Percentiles rank a stretch among this genome's conserved stretches.
phyloP scores from a whole-genome alignment of 352 stramenopile species.

The Phytopythium montanum region DNA sequence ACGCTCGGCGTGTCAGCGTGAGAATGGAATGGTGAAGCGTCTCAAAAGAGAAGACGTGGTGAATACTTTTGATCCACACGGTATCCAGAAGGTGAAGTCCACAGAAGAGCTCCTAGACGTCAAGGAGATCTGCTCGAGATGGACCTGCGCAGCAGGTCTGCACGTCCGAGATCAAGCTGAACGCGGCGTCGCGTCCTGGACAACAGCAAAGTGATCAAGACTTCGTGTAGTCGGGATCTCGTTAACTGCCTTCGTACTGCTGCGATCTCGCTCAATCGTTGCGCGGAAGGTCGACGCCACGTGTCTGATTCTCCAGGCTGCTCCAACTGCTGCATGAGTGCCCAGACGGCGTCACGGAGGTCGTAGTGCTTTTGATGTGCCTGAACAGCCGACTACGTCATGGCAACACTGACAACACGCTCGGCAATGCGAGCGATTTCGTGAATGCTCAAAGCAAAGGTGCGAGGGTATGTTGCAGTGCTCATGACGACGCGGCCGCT shows the following conservation, averaged over 20 bases:
- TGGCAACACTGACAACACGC: conserved; percentile 5
- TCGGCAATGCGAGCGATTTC: too few relatives aligned
- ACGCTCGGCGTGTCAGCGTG: background rate
- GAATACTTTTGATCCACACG: conserved; percentile 4
- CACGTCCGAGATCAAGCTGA: conserved; percentile 34
- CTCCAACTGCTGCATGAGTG: conserved; percentile 59
- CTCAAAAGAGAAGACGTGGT: conserved; percentile 7
- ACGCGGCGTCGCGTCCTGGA: conserved; percentile 34
- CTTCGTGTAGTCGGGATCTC: conserved; percentile 57
- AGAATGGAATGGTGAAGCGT: background rate
- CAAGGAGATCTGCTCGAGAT: conserved; percentile 49
- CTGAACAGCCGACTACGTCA: conserved; percentile 29
- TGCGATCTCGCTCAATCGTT: conserved; percentile 36
- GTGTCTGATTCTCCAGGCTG: conserved; percentile 14
- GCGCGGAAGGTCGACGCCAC: background rate
- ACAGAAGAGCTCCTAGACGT: conserved; percentile 60
- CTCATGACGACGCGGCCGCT: background rate
- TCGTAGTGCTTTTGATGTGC: conserved; percentile 45
- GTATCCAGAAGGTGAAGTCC: too few relatives aligned
- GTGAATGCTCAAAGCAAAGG: conserved; percentile 45
- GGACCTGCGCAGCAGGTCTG: conserved; percentile 34
- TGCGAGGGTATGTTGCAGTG: background rate
- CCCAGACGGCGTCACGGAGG: conserved; percentile 63
- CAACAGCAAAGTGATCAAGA: conserved; percentile 7
- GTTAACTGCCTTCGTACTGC: conserved; percentile 34